Conservation (phyloP, 768 basidiomycete species). For the Agaricus blazei region DNA sequence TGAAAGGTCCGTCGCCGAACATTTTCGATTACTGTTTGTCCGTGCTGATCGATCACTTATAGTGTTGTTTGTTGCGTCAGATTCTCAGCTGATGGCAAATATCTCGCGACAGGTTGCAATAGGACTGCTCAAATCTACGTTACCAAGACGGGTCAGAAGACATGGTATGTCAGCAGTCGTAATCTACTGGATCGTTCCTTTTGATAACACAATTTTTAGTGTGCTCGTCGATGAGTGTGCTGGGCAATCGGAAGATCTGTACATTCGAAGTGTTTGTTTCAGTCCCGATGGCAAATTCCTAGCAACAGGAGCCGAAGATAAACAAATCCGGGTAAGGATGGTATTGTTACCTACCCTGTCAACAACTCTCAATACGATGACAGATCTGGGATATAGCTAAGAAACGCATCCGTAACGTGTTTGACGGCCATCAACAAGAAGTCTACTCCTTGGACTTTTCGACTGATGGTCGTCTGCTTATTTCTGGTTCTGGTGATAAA, state of each 20-base stretch:
- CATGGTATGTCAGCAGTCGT: conserved; percentile 51
- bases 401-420: conserved; percentile 66
- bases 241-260: conserved; percentile 74
- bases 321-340: conserved; percentile 69
- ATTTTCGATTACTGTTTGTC: too few species aligned
- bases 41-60: neutral
- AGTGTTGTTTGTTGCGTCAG: conserved; percentile 82
- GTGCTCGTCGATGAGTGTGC: conserved; percentile 75
- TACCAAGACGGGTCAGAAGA: conserved; percentile 80
- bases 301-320: conserved; percentile 89
- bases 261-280: conserved; percentile 90
- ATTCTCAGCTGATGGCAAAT: conserved; percentile 91
- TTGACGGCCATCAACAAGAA: conserved; percentile 84
- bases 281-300: conserved; percentile 84
- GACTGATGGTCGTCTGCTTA: conserved; percentile 70
- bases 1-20: conserved; percentile 69
- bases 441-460: conserved; percentile 92
- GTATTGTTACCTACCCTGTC: too few species aligned
- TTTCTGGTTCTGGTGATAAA: conserved; percentile 77
- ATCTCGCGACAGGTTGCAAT: conserved; percentile 90
- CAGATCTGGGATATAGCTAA: conserved; percentile 88
- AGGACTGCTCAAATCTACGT: conserved; percentile 94
- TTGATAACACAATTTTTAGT: conserved; percentile 28
- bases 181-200: neutral
- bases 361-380: neutral